Evolutionary conservation across 139 green algal genomes (phyloP).

Genomic region (Chlamydomonas schloesseri): DNA sequence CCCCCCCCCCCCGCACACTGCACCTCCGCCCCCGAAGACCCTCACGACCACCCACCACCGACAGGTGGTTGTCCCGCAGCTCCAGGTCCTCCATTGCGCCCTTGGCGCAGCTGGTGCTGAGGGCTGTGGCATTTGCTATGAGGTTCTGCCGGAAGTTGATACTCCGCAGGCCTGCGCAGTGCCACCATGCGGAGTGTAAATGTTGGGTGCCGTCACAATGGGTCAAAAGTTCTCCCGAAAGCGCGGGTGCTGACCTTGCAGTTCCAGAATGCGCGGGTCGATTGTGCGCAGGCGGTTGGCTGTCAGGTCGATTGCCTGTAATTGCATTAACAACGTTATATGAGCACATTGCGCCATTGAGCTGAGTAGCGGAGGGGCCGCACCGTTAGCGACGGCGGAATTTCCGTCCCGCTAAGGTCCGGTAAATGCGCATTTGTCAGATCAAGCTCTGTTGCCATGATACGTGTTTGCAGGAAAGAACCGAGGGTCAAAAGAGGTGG

Average conservation of each 20-base stretch:
- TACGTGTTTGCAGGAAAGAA: not conserved
- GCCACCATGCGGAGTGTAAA: no score
- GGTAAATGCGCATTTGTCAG: slow-evolving; percentile 83
- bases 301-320: slow-evolving; percentile 85
- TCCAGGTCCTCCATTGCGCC: slow-evolving; percentile 76
- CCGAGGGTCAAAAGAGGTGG: not conserved
- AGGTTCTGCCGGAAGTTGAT: slow-evolving; percentile 93
- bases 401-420: slow-evolving; percentile 62
- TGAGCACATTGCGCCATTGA: not conserved
- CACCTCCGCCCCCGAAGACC: no score
- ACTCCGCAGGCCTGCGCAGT: slow-evolving; percentile 67
- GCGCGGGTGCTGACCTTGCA: slow-evolving; percentile 74
- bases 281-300: slow-evolving; percentile 83
- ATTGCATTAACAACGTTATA: not conserved
- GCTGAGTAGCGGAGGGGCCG: not conserved
- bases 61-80: slow-evolving; percentile 88
- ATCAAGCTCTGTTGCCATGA: slow-evolving; percentile 45
- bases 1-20: no score
- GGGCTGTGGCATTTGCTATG: slow-evolving; percentile 56
- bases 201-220: no score
- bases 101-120: slow-evolving; percentile 47
- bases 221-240: no score
- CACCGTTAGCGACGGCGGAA: slow-evolving; percentile 65
- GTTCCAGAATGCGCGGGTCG: slow-evolving; percentile 76
- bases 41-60: no score